phyloP scores from a whole-genome alignment of 495 filamentous ascomycete genomes.

The Neurospora sp. region DNA sequence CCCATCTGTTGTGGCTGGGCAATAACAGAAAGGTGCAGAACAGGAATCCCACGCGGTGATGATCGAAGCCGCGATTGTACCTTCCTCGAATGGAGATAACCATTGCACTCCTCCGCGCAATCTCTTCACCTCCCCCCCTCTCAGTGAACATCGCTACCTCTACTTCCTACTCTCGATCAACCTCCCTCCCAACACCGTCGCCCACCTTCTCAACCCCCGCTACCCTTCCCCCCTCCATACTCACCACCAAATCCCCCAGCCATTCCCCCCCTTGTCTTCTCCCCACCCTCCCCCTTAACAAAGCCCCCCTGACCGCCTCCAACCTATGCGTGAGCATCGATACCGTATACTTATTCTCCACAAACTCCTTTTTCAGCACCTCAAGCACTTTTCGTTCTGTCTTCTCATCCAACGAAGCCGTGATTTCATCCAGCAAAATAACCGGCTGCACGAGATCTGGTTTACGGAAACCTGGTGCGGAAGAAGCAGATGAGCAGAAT shows the following conservation, averaged over 20 bases:
- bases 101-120: background rate
- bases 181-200: background rate
- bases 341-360: conserved; percentile 39
- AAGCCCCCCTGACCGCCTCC: conserved; percentile 33
- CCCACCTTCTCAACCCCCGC: background rate
- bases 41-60: too few relatives aligned
- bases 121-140: background rate
- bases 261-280: too few relatives aligned
- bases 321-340: conserved; percentile 54
- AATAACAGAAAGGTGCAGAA: too few relatives aligned
- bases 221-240: background rate
- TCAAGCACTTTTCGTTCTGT: conserved; percentile 69
- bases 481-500: background rate
- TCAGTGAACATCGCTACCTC: background rate
- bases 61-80: too few relatives aligned
- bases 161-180: background rate
- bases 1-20: too few relatives aligned
- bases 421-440: conserved; percentile 76
- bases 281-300: background rate
- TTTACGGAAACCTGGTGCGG: too few relatives aligned
- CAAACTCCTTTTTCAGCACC: conserved; percentile 50
- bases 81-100: too few relatives aligned
- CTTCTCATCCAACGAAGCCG: conserved; percentile 67
- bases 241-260: background rate
- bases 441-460: conserved; percentile 29